phyloP scores from a whole-genome alignment of 176 grass and related monocot genomes.

The Cenchrus fungigraminus region DNA sequence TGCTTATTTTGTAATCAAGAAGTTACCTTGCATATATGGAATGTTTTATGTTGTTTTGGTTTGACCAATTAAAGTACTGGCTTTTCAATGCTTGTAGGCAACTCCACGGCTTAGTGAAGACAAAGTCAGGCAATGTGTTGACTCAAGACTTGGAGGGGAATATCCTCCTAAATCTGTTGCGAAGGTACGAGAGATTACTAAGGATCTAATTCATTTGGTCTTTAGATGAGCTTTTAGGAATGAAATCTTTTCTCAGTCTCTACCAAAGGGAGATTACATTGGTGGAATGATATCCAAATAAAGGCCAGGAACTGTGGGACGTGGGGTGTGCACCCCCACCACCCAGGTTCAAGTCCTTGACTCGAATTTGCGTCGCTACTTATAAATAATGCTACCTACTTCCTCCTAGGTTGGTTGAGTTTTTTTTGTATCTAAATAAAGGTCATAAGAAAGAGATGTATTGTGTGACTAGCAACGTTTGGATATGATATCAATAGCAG shows the following conservation, averaged over 20 bases:
- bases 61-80: background rate
- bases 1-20: background rate
- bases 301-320: background rate
- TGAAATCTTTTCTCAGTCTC: background rate
- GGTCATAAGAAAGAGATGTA: too few species aligned
- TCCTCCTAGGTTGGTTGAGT: background rate
- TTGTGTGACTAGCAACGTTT: background rate
- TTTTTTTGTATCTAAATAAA: background rate
- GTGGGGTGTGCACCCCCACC: too few species aligned
- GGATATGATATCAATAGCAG: background rate
- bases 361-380: background rate
- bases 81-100: slow-evolving; percentile 39
- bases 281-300: background rate
- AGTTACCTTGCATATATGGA: background rate
- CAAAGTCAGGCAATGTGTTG: slow-evolving; percentile 62
- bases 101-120: slow-evolving; percentile 63
- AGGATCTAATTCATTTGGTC: background rate
- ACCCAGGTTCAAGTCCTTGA: background rate
- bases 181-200: slow-evolving; percentile 41
- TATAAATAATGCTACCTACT: background rate
- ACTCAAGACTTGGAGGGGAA: slow-evolving; percentile 53
- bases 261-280: background rate
- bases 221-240: slow-evolving; percentile 7
- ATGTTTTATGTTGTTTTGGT: background rate
- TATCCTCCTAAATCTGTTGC: slow-evolving; percentile 65